Evolutionary conservation across 768 basidiomycete genomes (phyloP).

Genomic region (Auricularia auricula-judae): DNA sequence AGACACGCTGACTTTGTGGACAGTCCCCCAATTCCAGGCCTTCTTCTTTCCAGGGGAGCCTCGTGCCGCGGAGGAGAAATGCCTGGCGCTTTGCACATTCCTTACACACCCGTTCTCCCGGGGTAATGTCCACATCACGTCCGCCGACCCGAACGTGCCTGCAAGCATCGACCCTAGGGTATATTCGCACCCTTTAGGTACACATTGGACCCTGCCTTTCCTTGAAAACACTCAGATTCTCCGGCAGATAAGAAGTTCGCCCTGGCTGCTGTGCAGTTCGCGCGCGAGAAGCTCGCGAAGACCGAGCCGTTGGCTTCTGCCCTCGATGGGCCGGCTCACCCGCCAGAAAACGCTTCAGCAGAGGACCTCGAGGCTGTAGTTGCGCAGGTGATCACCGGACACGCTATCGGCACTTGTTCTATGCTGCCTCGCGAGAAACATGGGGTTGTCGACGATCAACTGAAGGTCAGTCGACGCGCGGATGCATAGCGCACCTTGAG

Average conservation of each 20-base stretch:
- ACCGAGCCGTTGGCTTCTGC: neutral
- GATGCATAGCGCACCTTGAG: neutral
- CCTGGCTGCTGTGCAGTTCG: neutral
- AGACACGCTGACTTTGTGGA: neutral
- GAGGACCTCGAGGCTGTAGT: neutral
- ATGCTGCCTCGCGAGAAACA: conserved; percentile 52
- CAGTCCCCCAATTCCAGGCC: neutral
- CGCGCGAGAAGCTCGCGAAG: neutral
- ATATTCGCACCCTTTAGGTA: neutral
- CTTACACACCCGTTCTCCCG: conserved; percentile 1
- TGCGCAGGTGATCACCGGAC: neutral
- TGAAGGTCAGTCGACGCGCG: conserved; percentile 27
- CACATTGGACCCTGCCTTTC: neutral
- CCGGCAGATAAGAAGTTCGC: neutral
- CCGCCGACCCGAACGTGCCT: neutral
- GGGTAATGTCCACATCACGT: neutral
- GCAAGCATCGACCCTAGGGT: neutral
- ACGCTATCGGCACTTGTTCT: conserved; percentile 40
- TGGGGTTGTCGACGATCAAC: conserved; percentile 50
- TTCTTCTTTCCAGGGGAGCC: neutral
- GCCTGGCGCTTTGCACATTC: neutral
- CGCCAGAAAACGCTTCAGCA: neutral
- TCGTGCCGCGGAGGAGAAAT: neutral
- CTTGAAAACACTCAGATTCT: neutral
- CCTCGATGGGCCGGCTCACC: neutral